Conservation (phyloP, 1,284 basidiomycete genomes). For the Fomitopsis betulina region DNA sequence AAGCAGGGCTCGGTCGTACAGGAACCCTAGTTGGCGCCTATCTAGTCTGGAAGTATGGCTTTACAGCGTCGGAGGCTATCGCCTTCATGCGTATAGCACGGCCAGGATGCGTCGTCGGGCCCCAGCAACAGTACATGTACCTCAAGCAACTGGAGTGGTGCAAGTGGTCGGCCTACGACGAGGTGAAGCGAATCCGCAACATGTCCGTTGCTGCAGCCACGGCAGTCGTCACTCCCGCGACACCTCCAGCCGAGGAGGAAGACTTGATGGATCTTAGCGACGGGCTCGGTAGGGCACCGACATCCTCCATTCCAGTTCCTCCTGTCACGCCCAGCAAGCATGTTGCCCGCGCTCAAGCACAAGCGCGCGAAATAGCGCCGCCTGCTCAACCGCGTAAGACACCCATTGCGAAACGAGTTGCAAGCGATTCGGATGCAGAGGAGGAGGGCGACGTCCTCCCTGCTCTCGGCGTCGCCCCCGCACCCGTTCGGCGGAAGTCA, state of each 20-base stretch:
- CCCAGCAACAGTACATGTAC: constrained; percentile 95
- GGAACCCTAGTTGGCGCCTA: constrained; percentile 97
- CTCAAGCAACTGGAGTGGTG: constrained; percentile 93
- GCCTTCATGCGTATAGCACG: constrained; percentile 98
- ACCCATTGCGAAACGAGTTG: constrained; percentile 68
- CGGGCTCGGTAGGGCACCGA: constrained; percentile 30
- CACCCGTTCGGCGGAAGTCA: constrained; percentile 30
- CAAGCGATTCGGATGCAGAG: constrained; percentile 55
- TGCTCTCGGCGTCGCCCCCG: constrained; percentile 47
- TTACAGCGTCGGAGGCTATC: constrained; percentile 96
- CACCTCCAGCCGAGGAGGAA: constrained; percentile 74
- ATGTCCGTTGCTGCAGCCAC: constrained; percentile 35
- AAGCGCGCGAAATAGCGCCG: constrained; percentile 62
- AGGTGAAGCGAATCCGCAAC: constrained; percentile 51
- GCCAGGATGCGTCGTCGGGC: constrained; percentile 94
- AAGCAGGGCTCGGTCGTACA: constrained; percentile 89
- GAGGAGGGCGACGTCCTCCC: constrained; percentile 63
- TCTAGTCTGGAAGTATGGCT: constrained; percentile 98
- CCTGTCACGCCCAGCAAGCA: constrained; percentile 79
- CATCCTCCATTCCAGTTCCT: constrained; percentile 38
- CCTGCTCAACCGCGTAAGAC: constrained; percentile 86
- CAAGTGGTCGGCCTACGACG: constrained; percentile 87
- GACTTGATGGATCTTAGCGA: constrained; percentile 44
- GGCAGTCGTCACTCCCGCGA: constrained; percentile 67
- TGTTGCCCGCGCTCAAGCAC: constrained; percentile 60